Base-by-base conservation (phyloP, 306 rosid species). In the Cicer pinnatifidum region DNA sequence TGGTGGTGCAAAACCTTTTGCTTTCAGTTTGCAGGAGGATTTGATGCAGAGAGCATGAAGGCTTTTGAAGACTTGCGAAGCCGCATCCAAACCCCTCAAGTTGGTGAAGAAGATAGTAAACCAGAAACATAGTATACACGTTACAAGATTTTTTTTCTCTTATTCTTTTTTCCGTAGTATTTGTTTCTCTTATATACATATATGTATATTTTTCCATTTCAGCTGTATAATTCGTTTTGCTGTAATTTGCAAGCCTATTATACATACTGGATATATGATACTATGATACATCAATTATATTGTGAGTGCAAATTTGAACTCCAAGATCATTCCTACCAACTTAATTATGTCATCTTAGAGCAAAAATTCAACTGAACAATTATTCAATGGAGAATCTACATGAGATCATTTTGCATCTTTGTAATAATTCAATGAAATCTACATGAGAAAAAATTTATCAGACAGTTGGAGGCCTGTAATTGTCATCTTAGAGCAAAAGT, bases 11-110 rank as follows among this genome's bases (percentile, higher is more conserved):
- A 28, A 82, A 63, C 65, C 56, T 20, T 83, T 4, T 66, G 13
- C 12, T 66, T 71, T 47, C 90, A 93, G 98, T 93, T 93, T 84
- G 97, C 98, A 0, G 98, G 97, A 64, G 98, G 98, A 33, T 90
- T 90, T 53, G 97, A 90, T 23, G 86, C 92, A 67, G 98, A 93
- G 75, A 93, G 96, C 85, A 90, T 93, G 98, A 93, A 91, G 82
- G 96, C 97, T 35, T 93, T 93, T 19, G 98, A 93, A 85, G 96
- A 90, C 51, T 86, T 93, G 57, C 86, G 97, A 78, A 86, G 82
- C 79, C 93, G 97, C 50, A 84, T 88, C 72, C 76, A 77, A 33
- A 6, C 80, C 78, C 61, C 86, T 81, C 78, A 79, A 80, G 65
- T 75, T 44, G 78, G 78, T n/a, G 89, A 75, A 73, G 91, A 90